These are phyloP conservation scores for Nakaseomyces uthaithaninus DNA, from an alignment of 1,139 yeast species.

Conservation along the genomic window DNA sequence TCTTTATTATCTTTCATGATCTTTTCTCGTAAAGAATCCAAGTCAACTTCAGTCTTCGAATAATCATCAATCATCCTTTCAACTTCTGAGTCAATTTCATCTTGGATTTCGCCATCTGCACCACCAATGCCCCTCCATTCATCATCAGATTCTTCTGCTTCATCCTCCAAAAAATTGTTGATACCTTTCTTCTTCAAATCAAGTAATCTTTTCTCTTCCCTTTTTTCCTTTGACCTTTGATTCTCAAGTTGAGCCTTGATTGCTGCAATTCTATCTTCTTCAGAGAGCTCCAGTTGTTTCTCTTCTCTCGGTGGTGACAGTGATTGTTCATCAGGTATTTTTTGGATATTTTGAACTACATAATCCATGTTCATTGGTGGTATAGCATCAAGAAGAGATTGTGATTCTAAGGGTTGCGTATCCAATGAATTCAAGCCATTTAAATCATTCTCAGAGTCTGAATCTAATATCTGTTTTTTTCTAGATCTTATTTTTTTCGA, in stretches of 20 bases:
- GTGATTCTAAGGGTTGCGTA: conserved; percentile 1
- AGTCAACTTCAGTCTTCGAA: conserved; percentile 49
- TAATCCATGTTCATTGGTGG: conserved; percentile 2
- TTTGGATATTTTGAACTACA: no score
- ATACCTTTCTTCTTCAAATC: conserved; percentile 31
- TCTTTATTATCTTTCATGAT: conserved; percentile 61
- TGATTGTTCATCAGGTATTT: no score
- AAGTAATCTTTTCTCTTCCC: conserved; percentile 37
- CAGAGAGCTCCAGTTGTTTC: conserved; percentile 8
- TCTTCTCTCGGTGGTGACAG: no score
- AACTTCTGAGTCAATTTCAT: conserved; percentile 65
- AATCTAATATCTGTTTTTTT: neutral
- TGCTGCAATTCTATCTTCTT: conserved; percentile 7
- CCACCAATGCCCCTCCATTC: conserved; percentile 94
- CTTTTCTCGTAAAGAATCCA: conserved; percentile 51
- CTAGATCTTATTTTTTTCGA: neutral
- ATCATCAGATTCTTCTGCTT: conserved; percentile 95
- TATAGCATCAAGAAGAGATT: neutral
- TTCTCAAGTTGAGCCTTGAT: conserved; percentile 9
- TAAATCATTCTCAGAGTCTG: neutral
- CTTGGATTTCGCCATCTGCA: conserved; percentile 60
- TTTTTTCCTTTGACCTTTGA: conserved; percentile 34
- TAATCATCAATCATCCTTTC: conserved; percentile 77
- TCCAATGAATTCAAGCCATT: neutral
- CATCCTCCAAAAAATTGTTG: conserved; percentile 37